These are phyloP conservation scores for Lojkania enalia DNA, from an alignment of 2,329 filamentous ascomycete genomes.

Conservation along the genomic window DNA sequence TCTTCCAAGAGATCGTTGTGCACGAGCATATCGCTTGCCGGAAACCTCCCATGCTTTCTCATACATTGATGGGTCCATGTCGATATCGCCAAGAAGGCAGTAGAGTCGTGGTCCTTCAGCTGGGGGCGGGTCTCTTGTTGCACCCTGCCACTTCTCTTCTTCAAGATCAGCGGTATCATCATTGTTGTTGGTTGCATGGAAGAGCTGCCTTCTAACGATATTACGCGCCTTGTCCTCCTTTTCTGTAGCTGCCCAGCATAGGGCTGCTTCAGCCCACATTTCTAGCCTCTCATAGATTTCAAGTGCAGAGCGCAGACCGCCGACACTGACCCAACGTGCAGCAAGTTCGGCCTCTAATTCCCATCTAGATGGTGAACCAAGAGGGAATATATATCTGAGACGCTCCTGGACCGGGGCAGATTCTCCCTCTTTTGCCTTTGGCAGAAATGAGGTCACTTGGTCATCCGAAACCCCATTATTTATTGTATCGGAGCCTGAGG, in stretches of 20 bases:
- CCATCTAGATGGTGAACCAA: slow-evolving; percentile 87
- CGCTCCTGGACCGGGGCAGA: slow-evolving; percentile 77
- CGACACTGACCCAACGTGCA: slow-evolving; percentile 86
- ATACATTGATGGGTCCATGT: slow-evolving; percentile 74
- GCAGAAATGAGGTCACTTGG: slow-evolving; percentile 76
- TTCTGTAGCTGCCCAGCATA: slow-evolving; percentile 81
- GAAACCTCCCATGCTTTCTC: slow-evolving; percentile 88
- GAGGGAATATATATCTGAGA: slow-evolving; percentile 79
- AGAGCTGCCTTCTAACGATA: slow-evolving; percentile 78
- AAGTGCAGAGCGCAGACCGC: slow-evolving; percentile 83
- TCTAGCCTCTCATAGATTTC: slow-evolving; percentile 94
- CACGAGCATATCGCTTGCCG: slow-evolving; percentile 76
- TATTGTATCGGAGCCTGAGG: slow-evolving; percentile 47
- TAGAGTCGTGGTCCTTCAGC: slow-evolving; percentile 84
- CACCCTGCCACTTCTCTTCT: slow-evolving; percentile 63
- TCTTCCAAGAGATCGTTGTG: slow-evolving; percentile 84
- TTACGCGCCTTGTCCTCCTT: slow-evolving; percentile 80
- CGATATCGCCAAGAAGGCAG: slow-evolving; percentile 91
- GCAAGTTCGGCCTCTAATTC: slow-evolving; percentile 92
- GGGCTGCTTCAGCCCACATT: slow-evolving; percentile 91
- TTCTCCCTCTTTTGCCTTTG: slow-evolving; percentile 72
- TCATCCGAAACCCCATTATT: slow-evolving; percentile 31
- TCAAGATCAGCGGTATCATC: slow-evolving; percentile 48
- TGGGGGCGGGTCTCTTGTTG: slow-evolving; percentile 70
- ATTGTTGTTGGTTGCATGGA: slow-evolving; percentile 61